A percentile compares a stretch with the other conserved stretches of the same genome.
phyloP scores from a whole-genome alignment of 2,329 filamentous ascomycete species.

The Pseudogymnoascus pannorum region DNA sequence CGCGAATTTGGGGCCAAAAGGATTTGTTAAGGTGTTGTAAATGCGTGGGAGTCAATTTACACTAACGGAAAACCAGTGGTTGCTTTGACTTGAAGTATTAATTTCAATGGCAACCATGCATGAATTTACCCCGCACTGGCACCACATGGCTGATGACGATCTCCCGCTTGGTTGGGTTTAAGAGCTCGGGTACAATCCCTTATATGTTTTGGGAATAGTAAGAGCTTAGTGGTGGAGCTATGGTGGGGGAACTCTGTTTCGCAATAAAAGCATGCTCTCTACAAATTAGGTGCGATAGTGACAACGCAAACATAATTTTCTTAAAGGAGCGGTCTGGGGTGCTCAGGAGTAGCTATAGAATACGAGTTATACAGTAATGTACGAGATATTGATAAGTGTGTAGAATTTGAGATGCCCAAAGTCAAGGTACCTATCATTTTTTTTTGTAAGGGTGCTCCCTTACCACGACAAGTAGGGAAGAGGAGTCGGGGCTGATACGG shows the following conservation, averaged over 20 bases:
- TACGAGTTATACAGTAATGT: slow-evolving; percentile 6
- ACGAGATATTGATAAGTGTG: slow-evolving; percentile 15
- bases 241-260: background rate
- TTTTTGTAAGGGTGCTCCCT: too few species aligned
- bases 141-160: slow-evolving; percentile 11
- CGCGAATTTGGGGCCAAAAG: too few species aligned
- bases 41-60: background rate
- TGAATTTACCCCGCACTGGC: background rate
- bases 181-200: slow-evolving; percentile 9
- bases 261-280: background rate
- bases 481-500: too few species aligned
- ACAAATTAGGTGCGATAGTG: background rate
- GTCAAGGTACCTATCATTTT: slow-evolving; percentile 22
- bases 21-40: too few species aligned
- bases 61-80: slow-evolving; percentile 5
- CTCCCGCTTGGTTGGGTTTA: slow-evolving; percentile 2
- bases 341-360: slow-evolving; percentile 9
- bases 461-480: too few species aligned
- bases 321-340: slow-evolving; percentile 1
- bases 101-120: slow-evolving; percentile 15
- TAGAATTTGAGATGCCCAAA: slow-evolving; percentile 19
- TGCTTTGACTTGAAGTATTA: slow-evolving; percentile 12
- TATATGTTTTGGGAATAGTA: slow-evolving; percentile 5
- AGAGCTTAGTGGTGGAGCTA: slow-evolving; percentile 10
- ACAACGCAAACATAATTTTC: slow-evolving; percentile 9